Evolutionary conservation across 495 filamentous ascomycete genomes (phyloP), one percentile per base, ranked within the genome.

Genomic region (Viridothelium virens): DNA sequence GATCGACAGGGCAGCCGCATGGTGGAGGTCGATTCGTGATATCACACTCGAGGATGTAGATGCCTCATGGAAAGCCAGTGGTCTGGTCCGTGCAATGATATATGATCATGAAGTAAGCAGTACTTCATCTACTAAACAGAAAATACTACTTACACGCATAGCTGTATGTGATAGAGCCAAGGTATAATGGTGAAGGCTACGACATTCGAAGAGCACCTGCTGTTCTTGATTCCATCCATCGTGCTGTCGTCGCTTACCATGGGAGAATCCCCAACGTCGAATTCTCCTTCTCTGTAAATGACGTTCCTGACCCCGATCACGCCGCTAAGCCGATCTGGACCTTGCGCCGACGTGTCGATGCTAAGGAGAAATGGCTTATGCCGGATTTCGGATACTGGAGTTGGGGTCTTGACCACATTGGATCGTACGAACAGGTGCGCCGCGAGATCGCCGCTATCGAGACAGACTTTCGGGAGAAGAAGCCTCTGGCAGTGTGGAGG

Each of bases 311-410:
- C 3, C 46, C n/a, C 3, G 64, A 38, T 3, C 39, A 65, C 41
- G 47, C 38, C 50, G 38, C 56, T 6, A 50, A 61, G 25, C 53
- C 71, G 16, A 69, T 69, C 1, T 74, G 70, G 73, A 66, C 67
- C 7, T 69, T 65, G 36, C 33, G 62, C 3, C 73, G 73, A 6
- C 63, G 38, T 3, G 37, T 39, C 33, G 36, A 68, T 4, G 61
- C 74, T 18, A 65, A 68, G 39, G 62, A 59, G 3, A 10, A 70
- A 12, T 74, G 72, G 73, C 67, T 75, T 10, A 74, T 75, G 73
- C 73, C 73, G 2, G 73, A 75, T 59, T 75, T 74, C 50, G 68
- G 63, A 14, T 71, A 68, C 67, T 73, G 67, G 68, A 66, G 31
- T n/a, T 74, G 71, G 72, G 56, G 67, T 10, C 61, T 71, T n/a